Base-by-base conservation (phyloP, 192 early-diverging fungal genomes). In the Helicostylum pulchrum region DNA sequence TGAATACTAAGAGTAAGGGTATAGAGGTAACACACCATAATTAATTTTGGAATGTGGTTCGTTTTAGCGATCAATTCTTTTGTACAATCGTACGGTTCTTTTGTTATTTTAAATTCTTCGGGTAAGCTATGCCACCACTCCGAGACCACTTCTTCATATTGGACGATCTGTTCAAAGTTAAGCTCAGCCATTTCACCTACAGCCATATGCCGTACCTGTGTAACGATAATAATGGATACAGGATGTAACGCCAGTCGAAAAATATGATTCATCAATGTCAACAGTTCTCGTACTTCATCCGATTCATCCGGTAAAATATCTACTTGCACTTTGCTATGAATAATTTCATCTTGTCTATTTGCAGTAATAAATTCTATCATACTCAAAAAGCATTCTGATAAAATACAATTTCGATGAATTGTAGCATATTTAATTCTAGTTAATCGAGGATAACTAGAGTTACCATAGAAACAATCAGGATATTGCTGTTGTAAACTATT, bases 71-170 rank as follows among this genome's bases (percentile, higher is more conserved):
- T 44, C 5, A 59, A 42, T 21, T 45, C 57, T 45, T 42, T 59
- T 11, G 57, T 59, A n/a, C 57, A 59, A 14, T 45, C 30, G 12
- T 45, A 52, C 3, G 61, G 61, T 11, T 51, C 47, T 12, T 21
- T 51, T 20, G 47, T 39, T 11, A 62, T 49, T 36, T 51, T 62
- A 36, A 51, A 8, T n/a, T 62, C 31, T 6, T 49, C 48, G 1
- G 61, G 61, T 15, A 62, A 20, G 0, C 50, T 39, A 9, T 62
- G n/a, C 61, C 61, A 62, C 61, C 61, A 62, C 12, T 36, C 31
- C 2, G 14, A 9, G 3, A 51, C 36, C 1, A 51, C 21, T 14
- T 51, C 47, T 52, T 62, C 61, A 19, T 51, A 34, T 1, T 12
- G 11, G 5, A 62, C 23, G 19, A 62, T 62, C 1, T 62, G 30